Evolutionary conservation across 768 basidiomycete species (phyloP).

Genomic region (Lentinula edodes): DNA sequence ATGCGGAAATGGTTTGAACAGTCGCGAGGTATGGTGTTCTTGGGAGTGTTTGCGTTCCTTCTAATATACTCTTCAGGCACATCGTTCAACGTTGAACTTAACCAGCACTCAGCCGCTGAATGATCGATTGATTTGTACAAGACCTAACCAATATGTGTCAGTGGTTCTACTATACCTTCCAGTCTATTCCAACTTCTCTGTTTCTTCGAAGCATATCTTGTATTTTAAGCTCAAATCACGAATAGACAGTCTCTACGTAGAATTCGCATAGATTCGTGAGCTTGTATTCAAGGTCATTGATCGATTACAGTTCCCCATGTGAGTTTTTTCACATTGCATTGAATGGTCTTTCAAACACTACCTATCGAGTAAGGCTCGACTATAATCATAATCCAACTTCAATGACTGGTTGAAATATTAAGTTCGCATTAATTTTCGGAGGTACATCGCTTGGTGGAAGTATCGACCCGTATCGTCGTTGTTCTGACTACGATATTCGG

Average conservation of each 20-base stretch:
- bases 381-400: background rate
- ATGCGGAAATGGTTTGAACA: conserved; percentile 25
- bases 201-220: background rate
- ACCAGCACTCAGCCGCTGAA: no score
- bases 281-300: background rate
- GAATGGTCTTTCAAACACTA: background rate
- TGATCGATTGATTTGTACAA: background rate
- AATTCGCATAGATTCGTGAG: background rate
- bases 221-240: background rate
- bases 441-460: no score
- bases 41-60: background rate
- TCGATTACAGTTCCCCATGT: background rate
- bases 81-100: no score
- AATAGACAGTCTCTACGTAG: background rate
- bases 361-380: background rate
- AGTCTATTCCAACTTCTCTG: background rate
- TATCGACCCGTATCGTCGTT: no score
- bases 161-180: background rate
- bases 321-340: background rate
- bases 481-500: no score
- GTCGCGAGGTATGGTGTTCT: background rate
- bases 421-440: background rate
- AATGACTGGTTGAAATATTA: background rate
- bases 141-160: background rate
- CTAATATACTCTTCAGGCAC: background rate